These are phyloP conservation scores for Boletus vermiculosoides DNA, from an alignment of 768 basidiomycete genomes.

Conservation along the genomic window DNA sequence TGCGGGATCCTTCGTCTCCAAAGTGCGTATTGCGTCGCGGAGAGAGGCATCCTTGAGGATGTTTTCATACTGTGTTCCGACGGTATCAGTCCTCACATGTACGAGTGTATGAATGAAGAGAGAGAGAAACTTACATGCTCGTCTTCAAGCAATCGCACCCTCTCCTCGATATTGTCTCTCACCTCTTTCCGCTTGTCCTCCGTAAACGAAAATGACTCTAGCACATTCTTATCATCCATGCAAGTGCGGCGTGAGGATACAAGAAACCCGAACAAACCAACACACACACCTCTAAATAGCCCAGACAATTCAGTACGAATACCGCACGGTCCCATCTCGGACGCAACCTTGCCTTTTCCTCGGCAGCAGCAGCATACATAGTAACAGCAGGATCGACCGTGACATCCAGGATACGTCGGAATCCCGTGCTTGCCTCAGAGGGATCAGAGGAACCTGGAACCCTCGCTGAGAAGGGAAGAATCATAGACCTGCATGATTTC, in stretches of 20 bases:
- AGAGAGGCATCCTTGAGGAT: slow-evolving; percentile 32
- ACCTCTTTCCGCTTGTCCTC: too few species aligned
- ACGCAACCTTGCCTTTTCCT: slow-evolving; percentile 55
- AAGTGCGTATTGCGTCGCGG: slow-evolving; percentile 20
- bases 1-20: slow-evolving; percentile 24
- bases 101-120: not conserved
- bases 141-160: slow-evolving; percentile 63
- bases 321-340: slow-evolving; percentile 78
- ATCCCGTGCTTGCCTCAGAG: slow-evolving; percentile 16
- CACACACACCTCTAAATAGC: slow-evolving; percentile 69
- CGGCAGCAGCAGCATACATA: slow-evolving; percentile 67
- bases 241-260: not conserved
- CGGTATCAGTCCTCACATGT: too few species aligned
- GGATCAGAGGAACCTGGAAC: too few species aligned
- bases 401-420: slow-evolving; percentile 62
- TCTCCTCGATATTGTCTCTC: too few species aligned
- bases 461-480: slow-evolving; percentile 72
- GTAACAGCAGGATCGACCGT: slow-evolving; percentile 83
- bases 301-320: slow-evolving; percentile 84
- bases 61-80: slow-evolving; percentile 5
- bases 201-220: too few species aligned
- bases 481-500: too few species aligned
- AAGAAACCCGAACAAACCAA: not conserved
- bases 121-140: slow-evolving; percentile 72
- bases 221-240: slow-evolving; percentile 42